Evolutionary conservation across 1,284 basidiomycete species (phyloP), one percentile per base, ranked within the genome.

Genomic region (Leccinum ponderosum): DNA sequence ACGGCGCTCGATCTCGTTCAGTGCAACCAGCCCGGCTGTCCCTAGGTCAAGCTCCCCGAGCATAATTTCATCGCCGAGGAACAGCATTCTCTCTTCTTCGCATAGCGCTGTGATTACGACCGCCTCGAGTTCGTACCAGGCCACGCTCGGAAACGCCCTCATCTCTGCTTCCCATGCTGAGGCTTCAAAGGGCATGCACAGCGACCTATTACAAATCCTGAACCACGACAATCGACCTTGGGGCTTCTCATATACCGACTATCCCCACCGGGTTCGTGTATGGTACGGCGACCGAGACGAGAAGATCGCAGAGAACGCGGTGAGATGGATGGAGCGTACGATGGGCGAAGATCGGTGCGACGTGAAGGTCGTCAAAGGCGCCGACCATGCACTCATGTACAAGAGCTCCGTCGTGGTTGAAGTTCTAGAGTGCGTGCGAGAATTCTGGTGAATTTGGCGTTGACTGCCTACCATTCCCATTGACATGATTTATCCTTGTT

Each of bases 271-370:
- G n/a, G 90, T 94, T 54, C 87, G 86, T 50, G 88, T 98, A 42
- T 98, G 95, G 95, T 95, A 95, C 66, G 97, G 97, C 2, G 91
- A 94, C 66, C 85, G 84, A 67, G 97, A 98, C 74, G 96, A 98
- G 75, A 90, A 91, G 75, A 97, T 99, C 63, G 89, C 89, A 27
- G 89, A 96, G 70, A 87, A 90, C 68, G 90, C 92, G 53, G 90
- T 95, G 60, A 78, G 90, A 66, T 95, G 94, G 91, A 91, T 98
- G 91, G 91, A 95, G 75, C 85, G 83, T 65, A 87, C 86, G 55
- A 94, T 95, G 90, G 83, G 86, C n/a, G 79, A 84, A 54, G 87
- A 86, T 50, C 80, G 82, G 62, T 97, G 93, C 71, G 79, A 81
- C 57, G 87, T 98, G 44, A 86, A 88, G 68, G 86, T 97, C 17